Percentiles rank a stretch among this genome's conserved stretches.
phyloP scores from a whole-genome alignment of 768 basidiomycete species.

The Gymnopilus junonius region DNA sequence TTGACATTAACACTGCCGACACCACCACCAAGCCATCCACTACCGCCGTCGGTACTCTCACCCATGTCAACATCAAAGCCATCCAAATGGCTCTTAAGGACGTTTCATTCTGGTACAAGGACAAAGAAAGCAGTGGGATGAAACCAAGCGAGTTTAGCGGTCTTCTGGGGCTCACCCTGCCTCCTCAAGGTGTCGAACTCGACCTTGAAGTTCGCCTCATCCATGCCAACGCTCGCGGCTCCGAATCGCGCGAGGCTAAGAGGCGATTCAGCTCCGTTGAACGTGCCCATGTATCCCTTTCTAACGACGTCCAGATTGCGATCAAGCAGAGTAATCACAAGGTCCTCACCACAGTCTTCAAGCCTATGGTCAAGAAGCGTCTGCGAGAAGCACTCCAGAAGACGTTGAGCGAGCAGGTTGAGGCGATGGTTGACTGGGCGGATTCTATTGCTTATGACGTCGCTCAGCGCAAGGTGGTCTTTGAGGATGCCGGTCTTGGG shows the following conservation, averaged over 20 bases:
- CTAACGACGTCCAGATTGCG: slow-evolving; percentile 56
- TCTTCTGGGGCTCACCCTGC: slow-evolving; percentile 63
- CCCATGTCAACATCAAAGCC: slow-evolving; percentile 67
- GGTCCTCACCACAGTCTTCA: slow-evolving; percentile 63
- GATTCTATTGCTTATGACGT: slow-evolving; percentile 68
- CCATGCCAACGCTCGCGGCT: slow-evolving; percentile 60
- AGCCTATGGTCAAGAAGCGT: slow-evolving; percentile 59
- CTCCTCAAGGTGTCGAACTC: slow-evolving; percentile 68
- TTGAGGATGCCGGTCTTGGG: slow-evolving; percentile 63
- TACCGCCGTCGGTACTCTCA: slow-evolving; percentile 64
- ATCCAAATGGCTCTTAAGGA: slow-evolving; percentile 65
- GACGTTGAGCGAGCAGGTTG: slow-evolving; percentile 61
- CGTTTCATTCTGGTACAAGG: slow-evolving; percentile 76
- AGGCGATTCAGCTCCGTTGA: slow-evolving; percentile 41
- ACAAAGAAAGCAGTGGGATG: slow-evolving; percentile 53
- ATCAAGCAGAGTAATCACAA: slow-evolving; percentile 69
- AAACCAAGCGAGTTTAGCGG: slow-evolving; percentile 65
- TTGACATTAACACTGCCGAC: slow-evolving; percentile 47
- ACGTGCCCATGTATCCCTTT: slow-evolving; percentile 45
- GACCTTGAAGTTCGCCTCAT: slow-evolving; percentile 70
- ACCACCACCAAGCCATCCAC: slow-evolving; percentile 41
- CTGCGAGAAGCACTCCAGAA: slow-evolving; percentile 65
- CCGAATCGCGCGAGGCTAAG: slow-evolving; percentile 42
- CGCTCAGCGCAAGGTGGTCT: slow-evolving; percentile 59
- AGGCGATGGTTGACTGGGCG: slow-evolving; percentile 50